Conservation (phyloP, 2,329 filamentous ascomycete genomes). For the Trichoderma guizhouense region DNA sequence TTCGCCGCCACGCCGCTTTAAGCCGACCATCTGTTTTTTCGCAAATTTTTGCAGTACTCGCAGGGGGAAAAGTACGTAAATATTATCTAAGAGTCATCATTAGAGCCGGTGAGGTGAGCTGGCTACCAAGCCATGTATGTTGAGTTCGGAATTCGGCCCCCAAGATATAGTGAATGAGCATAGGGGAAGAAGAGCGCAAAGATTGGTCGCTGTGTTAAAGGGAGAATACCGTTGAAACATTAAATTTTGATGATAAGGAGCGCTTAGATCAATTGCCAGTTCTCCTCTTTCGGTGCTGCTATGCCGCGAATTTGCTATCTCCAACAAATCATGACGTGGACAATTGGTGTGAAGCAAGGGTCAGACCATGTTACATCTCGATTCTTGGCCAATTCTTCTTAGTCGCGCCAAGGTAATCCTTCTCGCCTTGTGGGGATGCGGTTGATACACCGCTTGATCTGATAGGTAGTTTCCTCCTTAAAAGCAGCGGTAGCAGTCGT, state of each 20-base stretch:
- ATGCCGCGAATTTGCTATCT: background rate
- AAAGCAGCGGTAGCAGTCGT: background rate
- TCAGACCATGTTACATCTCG: background rate
- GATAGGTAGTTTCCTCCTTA: background rate
- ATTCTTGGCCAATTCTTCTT: background rate
- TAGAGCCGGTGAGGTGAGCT: background rate
- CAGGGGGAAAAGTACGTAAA: background rate
- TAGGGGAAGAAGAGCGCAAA: background rate
- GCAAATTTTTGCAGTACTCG: background rate
- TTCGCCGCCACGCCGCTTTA: conserved; percentile 15
- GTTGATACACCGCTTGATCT: background rate
- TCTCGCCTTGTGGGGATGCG: background rate
- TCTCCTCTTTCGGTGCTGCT: no score
- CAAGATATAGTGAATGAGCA: background rate
- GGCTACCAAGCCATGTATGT: background rate
- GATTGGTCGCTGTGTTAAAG: background rate
- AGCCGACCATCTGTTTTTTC: background rate
- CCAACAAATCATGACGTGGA: background rate
- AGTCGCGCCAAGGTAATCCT: background rate
- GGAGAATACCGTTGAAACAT: background rate
- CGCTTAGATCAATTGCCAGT: background rate
- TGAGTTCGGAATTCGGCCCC: background rate
- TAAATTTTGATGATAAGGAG: background rate
- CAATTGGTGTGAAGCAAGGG: background rate
- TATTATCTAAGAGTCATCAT: conserved; percentile 1